A percentile compares a stretch with the other conserved stretches of the same genome.
Conservation (phyloP, 331 rosid genomes). For the Pyrus hybrid region DNA sequence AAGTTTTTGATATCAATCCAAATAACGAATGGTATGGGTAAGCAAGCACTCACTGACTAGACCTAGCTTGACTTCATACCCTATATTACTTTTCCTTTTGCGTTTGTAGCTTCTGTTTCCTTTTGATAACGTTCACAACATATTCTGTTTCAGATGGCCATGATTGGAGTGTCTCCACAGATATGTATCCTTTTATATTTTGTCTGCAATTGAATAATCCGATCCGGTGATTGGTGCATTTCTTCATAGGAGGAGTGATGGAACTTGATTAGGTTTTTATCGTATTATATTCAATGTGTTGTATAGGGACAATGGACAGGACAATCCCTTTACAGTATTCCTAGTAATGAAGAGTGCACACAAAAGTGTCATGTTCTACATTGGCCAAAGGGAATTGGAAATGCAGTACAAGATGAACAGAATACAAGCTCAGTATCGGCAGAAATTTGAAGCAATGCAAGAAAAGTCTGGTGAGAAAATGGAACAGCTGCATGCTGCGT, state of each 20-base stretch:
- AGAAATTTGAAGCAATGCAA: too few species aligned
- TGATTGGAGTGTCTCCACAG: constrained; percentile 93
- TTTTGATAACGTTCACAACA: constrained; percentile 10
- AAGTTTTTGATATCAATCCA: constrained; percentile 87
- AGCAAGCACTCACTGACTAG: constrained; percentile 29
- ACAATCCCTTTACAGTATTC: constrained; percentile 38
- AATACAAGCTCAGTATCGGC: too few species aligned
- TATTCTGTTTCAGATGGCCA: constrained; percentile 72
- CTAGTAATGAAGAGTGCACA: too few species aligned
- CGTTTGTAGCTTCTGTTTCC: not conserved
- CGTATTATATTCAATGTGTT: not conserved
- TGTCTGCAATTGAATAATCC: not conserved
- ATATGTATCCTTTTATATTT: constrained; percentile 60
- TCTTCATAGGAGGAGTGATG: not conserved
- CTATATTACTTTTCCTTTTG: not conserved
- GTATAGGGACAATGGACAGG: constrained; percentile 1
- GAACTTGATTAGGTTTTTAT: not conserved
- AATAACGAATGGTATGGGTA: constrained; percentile 90
- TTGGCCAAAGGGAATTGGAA: too few species aligned
- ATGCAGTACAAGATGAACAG: too few species aligned
- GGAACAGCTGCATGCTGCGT: too few species aligned
- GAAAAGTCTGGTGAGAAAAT: too few species aligned
- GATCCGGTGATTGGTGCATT: not conserved
- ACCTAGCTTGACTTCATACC: not conserved
- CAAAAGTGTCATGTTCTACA: too few species aligned